Conservation (phyloP, 1,284 basidiomycete genomes). For the Pterula multifida region DNA sequence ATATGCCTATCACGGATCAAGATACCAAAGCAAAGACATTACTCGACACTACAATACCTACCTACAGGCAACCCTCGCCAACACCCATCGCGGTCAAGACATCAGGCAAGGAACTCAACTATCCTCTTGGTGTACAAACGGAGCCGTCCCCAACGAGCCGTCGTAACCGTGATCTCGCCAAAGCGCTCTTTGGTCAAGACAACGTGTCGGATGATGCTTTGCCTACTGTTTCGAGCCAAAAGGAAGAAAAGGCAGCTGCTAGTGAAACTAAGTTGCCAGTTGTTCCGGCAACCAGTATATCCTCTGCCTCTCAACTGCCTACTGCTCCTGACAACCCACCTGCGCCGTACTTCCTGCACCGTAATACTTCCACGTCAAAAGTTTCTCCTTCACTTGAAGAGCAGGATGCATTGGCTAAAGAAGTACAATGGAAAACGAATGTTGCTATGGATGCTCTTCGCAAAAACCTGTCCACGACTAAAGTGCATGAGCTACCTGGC, state of each 20-base stretch:
- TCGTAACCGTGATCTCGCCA: constrained; percentile 58
- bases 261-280: neutral
- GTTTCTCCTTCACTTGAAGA: constrained; percentile 29
- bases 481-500: constrained; percentile 23
- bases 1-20: constrained; percentile 11
- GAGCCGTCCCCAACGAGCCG: constrained; percentile 40
- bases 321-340: constrained; percentile 4
- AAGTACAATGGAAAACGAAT: constrained; percentile 59
- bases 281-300: neutral
- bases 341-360: constrained; percentile 18
- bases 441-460: constrained; percentile 60
- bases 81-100: neutral
- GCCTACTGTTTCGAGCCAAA: constrained; percentile 4
- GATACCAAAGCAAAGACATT: constrained; percentile 13
- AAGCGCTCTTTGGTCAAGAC: constrained; percentile 54
- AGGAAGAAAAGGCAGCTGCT: neutral
- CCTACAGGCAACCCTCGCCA: neutral
- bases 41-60: constrained; percentile 6
- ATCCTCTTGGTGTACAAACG: constrained; percentile 1
- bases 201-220: constrained; percentile 22
- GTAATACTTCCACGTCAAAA: constrained; percentile 27
- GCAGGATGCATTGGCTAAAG: constrained; percentile 40
- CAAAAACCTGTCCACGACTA: constrained; percentile 41
- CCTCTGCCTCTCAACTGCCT: neutral
- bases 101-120: neutral